Evolutionary conservation across 129 eudicot species (phyloP).

Genomic region (Escallonia herrerae): DNA sequence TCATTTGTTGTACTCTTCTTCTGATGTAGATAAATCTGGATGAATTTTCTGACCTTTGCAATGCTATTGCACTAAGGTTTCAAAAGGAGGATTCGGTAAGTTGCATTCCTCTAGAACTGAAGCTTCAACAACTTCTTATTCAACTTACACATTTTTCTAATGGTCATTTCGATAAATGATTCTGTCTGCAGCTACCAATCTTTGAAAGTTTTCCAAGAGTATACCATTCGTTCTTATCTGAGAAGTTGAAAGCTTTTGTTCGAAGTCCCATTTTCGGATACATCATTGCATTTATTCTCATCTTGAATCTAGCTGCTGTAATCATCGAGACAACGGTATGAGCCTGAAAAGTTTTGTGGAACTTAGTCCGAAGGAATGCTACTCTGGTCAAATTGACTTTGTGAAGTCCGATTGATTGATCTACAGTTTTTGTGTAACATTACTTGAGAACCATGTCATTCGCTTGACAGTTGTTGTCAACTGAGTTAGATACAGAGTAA

Average conservation of each 20-base stretch:
- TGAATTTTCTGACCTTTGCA: conserved; percentile 88
- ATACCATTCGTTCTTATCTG: conserved; percentile 51
- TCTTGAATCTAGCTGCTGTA: conserved; percentile 74
- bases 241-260: conserved; percentile 52
- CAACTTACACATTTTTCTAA: background rate
- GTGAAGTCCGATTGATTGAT: too few relatives aligned
- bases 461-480: too few relatives aligned
- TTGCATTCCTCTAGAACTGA: conserved; percentile 3
- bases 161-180: conserved; percentile 6
- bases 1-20: background rate
- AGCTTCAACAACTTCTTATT: background rate
- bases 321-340: conserved; percentile 84
- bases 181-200: conserved; percentile 49
- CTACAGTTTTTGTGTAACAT: too few relatives aligned
- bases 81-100: conserved; percentile 73
- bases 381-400: background rate
- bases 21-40: conserved; percentile 58
- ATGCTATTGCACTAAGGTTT: conserved; percentile 87
- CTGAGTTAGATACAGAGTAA: too few relatives aligned
- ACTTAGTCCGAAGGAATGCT: background rate
- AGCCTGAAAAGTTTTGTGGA: conserved; percentile 9
- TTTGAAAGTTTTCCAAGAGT: conserved; percentile 40
- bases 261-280: conserved; percentile 52
- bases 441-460: too few relatives aligned
- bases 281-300: conserved; percentile 49